Conservation (phyloP, 2,329 filamentous ascomycete genomes). For the Botrytis fabae region DNA sequence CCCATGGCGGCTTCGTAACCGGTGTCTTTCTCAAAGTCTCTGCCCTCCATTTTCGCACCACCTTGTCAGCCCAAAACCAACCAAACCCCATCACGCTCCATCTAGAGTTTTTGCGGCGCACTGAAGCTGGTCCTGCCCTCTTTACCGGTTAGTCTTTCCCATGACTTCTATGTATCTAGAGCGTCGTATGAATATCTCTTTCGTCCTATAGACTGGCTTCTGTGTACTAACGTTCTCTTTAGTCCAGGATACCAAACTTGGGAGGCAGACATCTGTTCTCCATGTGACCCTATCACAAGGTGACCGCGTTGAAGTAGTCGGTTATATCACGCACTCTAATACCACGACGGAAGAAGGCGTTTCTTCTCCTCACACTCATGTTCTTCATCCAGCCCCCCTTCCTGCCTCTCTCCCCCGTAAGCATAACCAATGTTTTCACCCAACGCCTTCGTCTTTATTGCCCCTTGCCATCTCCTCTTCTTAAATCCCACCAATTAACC, state of each 20-base stretch:
- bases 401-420: conserved; percentile 44
- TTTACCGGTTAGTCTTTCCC: conserved; percentile 44
- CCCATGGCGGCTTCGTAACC: conserved; percentile 70
- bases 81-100: conserved; percentile 65
- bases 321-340: conserved; percentile 66
- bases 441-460: background rate
- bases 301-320: conserved; percentile 60
- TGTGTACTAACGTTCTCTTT: background rate
- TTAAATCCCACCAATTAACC: conserved; percentile 42
- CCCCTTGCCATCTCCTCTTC: conserved; percentile 45
- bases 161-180: background rate
- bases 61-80: conserved; percentile 57
- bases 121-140: conserved; percentile 55
- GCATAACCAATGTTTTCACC: background rate
- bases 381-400: conserved; percentile 43
- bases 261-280: conserved; percentile 61
- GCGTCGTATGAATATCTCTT: background rate
- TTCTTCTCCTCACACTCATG: conserved; percentile 55
- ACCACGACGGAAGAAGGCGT: conserved; percentile 59
- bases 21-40: conserved; percentile 61
- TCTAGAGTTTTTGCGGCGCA: conserved; percentile 65
- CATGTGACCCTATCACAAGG: conserved; percentile 60
- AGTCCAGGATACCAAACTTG: conserved; percentile 64
- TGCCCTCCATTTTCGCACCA: conserved; percentile 57
- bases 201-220: background rate